Evolutionary conservation across 306 rosid species (phyloP).

Genomic region (Sicyos baderoa): DNA sequence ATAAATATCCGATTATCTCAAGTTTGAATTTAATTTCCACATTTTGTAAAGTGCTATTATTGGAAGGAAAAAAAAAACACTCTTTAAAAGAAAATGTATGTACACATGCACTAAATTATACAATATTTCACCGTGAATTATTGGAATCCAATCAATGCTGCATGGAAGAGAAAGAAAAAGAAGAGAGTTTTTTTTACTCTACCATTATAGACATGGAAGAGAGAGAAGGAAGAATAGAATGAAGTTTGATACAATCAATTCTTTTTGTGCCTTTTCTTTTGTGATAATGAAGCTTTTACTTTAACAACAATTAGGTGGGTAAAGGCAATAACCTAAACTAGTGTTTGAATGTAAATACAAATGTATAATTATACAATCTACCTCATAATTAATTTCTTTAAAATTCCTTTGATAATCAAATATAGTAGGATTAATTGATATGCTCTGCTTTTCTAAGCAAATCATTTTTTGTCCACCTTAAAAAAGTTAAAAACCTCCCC

Average conservation of each 20-base stretch:
- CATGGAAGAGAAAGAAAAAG: not conserved
- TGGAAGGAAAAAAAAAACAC: not conserved
- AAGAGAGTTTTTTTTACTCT: not conserved
- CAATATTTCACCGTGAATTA: not conserved
- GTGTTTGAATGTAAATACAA: not conserved
- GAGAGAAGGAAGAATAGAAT: not conserved
- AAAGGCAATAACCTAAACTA: conserved; percentile 4
- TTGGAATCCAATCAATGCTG: conserved; percentile 13
- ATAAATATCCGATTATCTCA: not conserved
- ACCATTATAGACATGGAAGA: not conserved
- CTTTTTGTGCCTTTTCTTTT: not conserved
- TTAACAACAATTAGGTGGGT: conserved; percentile 12
- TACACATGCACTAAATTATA: not conserved
- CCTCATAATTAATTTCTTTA: too few relatives aligned
- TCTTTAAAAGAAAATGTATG: not conserved
- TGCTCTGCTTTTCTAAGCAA: conserved; percentile 5
- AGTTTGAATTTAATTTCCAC: not conserved
- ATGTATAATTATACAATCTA: too few relatives aligned
- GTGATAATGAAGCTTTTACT: conserved; percentile 18
- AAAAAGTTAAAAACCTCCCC: not conserved
- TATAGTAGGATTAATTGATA: not conserved
- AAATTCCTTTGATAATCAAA: too few relatives aligned
- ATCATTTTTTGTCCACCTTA: not conserved
- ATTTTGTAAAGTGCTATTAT: not conserved
- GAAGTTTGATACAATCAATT: conserved; percentile 4